Percentiles rank a stretch among this genome's conserved stretches.
phyloP scores from a whole-genome alignment of 2,329 filamentous ascomycete genomes.

The Talaromyces amestolkiae region DNA sequence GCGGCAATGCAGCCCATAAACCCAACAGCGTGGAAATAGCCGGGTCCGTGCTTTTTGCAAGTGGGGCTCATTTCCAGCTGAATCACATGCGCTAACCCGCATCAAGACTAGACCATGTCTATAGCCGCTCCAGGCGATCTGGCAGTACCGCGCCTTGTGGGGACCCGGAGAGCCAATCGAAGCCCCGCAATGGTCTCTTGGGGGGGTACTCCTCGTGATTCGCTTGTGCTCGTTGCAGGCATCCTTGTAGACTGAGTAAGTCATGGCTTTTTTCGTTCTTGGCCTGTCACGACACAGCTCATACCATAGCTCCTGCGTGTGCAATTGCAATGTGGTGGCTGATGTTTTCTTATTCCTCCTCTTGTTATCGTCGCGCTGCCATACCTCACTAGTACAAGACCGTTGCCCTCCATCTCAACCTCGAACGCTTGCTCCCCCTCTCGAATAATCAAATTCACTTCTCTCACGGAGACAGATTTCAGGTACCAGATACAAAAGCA shows the following conservation, averaged over 20 bases:
- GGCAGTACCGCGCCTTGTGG: slow-evolving; percentile 5
- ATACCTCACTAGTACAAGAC: background rate
- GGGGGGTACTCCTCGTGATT: background rate
- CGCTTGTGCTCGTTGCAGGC: background rate
- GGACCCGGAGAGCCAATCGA: background rate
- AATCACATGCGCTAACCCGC: slow-evolving; percentile 11
- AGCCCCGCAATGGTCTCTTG: background rate
- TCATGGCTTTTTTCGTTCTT: background rate
- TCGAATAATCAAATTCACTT: background rate
- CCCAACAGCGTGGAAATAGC: slow-evolving; percentile 20
- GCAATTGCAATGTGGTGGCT: background rate
- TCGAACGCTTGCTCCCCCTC: background rate
- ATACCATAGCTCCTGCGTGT: background rate
- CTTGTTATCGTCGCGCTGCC: background rate
- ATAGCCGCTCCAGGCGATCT: slow-evolving; percentile 17
- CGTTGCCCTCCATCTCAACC: background rate
- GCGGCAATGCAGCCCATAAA: slow-evolving; percentile 5
- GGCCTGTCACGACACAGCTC: background rate
- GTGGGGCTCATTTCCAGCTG: slow-evolving; percentile 13
- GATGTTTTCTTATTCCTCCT: background rate
- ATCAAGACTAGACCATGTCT: background rate
- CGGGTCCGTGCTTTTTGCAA: slow-evolving; percentile 10
- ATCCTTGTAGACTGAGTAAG: background rate
- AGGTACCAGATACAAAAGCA: background rate
- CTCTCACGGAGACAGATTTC: background rate